Evolutionary conservation across 768 basidiomycete species (phyloP).

Genomic region (Daedalea quercina): DNA sequence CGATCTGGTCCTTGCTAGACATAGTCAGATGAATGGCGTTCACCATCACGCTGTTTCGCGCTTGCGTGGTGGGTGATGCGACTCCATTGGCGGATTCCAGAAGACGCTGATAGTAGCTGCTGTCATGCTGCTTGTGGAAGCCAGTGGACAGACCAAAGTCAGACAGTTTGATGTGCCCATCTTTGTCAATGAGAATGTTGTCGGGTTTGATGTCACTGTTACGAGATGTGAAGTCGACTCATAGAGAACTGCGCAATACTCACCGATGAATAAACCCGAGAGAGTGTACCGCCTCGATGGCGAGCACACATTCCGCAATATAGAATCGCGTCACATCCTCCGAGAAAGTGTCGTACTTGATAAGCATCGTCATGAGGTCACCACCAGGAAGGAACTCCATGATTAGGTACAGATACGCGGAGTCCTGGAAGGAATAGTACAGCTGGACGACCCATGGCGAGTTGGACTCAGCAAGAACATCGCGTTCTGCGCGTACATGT

Average conservation of each 20-base stretch:
- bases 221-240: not conserved
- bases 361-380: slow-evolving; percentile 99
- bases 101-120: slow-evolving; percentile 87
- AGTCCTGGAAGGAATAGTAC: slow-evolving; percentile 97
- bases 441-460: slow-evolving; percentile 96
- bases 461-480: slow-evolving; percentile 92
- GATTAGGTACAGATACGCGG: slow-evolving; percentile 87
- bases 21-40: slow-evolving; percentile 97
- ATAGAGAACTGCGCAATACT: slow-evolving; percentile 19
- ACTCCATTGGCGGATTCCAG: slow-evolving; percentile 60
- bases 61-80: slow-evolving; percentile 34
- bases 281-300: slow-evolving; percentile 95
- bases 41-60: slow-evolving; percentile 93
- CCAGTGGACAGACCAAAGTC: slow-evolving; percentile 99
- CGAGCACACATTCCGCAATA: slow-evolving; percentile 96
- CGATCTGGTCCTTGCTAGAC: slow-evolving; percentile 88
- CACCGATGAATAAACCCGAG: slow-evolving; percentile 97
- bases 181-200: slow-evolving; percentile 97
- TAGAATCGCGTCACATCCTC: slow-evolving; percentile 98
- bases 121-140: slow-evolving; percentile 97
- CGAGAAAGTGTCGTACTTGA: slow-evolving; percentile 98
- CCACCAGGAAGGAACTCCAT: slow-evolving; percentile 99
- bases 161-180: slow-evolving; percentile 95
- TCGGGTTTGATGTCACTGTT: slow-evolving; percentile 96
- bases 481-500: slow-evolving; percentile 95